Conservation (phyloP, 371 early-diverging fungal species). For the Coemansia sp. region DNA sequence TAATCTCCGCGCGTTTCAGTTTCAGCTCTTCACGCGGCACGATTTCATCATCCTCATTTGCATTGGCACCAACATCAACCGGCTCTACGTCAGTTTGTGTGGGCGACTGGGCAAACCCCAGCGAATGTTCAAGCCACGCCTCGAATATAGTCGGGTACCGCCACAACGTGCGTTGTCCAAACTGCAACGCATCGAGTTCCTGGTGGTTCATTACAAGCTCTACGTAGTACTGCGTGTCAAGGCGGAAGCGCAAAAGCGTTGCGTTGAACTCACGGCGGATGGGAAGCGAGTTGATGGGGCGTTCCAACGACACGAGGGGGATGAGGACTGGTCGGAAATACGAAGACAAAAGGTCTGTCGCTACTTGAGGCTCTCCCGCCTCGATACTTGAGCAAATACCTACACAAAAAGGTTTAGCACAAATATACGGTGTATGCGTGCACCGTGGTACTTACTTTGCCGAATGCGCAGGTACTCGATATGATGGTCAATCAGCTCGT, state of each 20-base stretch:
- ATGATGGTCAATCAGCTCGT: slow-evolving; percentile 41
- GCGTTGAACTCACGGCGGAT: slow-evolving; percentile 35
- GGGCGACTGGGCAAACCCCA: not conserved
- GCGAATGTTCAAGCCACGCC: slow-evolving; percentile 28
- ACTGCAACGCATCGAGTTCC: slow-evolving; percentile 39
- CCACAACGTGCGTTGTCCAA: slow-evolving; percentile 41
- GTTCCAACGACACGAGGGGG: slow-evolving; percentile 19
- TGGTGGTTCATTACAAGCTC: slow-evolving; percentile 39
- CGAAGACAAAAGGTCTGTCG: slow-evolving; percentile 36
- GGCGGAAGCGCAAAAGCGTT: slow-evolving; percentile 42
- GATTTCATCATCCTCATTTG: slow-evolving; percentile 3
- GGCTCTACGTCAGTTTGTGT: not conserved
- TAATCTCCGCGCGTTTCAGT: slow-evolving; percentile 25
- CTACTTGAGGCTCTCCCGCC: slow-evolving; percentile 41
- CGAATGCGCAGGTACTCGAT: slow-evolving; percentile 45
- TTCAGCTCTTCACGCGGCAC: slow-evolving; percentile 40
- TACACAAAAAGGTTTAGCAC: slow-evolving; percentile 4
- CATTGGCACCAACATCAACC: not conserved
- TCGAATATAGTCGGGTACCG: slow-evolving; percentile 42
- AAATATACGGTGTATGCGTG: not conserved
- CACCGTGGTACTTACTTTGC: slow-evolving; percentile 22
- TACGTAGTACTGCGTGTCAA: slow-evolving; percentile 44
- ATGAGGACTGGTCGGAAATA: slow-evolving; percentile 41
- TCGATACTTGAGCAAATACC: slow-evolving; percentile 43
- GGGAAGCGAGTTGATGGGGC: slow-evolving; percentile 16